Conservation (phyloP, 371 early-diverging fungal genomes). For the Syncephalastrum racemosum region DNA sequence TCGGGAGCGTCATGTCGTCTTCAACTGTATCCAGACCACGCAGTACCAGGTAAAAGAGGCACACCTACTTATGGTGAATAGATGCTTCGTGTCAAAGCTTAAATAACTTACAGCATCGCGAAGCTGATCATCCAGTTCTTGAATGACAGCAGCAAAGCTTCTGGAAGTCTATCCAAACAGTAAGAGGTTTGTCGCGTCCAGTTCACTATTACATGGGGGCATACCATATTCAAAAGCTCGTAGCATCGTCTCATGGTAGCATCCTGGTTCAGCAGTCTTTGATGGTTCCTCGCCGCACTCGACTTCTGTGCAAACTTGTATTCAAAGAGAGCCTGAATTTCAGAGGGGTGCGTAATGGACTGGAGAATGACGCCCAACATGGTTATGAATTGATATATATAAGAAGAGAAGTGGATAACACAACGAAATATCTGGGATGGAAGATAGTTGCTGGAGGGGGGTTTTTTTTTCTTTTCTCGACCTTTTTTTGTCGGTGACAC, state of each 20-base stretch:
- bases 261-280: constrained; percentile 50
- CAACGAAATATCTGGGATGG: neutral
- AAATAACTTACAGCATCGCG: constrained; percentile 68
- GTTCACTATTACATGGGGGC: neutral
- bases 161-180: constrained; percentile 74
- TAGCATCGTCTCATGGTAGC: constrained; percentile 77
- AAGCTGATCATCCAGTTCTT: constrained; percentile 86
- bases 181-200: neutral
- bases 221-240: constrained; percentile 77
- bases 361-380: constrained; percentile 51
- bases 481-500: neutral
- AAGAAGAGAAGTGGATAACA: constrained; percentile 1
- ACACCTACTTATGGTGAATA: constrained; percentile 44
- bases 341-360: constrained; percentile 81
- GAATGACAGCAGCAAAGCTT: constrained; percentile 95
- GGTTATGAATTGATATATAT: neutral
- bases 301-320: constrained; percentile 72
- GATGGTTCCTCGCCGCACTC: constrained; percentile 46
- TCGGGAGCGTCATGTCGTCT: constrained; percentile 93
- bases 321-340: constrained; percentile 76
- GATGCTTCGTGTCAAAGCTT: neutral
- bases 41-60: constrained; percentile 91
- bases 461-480: neutral
- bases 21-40: constrained; percentile 97
- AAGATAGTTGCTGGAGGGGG: neutral